Base-by-base conservation (phyloP, 1,284 basidiomycete species). In the Ceratobasidium sp. region DNA sequence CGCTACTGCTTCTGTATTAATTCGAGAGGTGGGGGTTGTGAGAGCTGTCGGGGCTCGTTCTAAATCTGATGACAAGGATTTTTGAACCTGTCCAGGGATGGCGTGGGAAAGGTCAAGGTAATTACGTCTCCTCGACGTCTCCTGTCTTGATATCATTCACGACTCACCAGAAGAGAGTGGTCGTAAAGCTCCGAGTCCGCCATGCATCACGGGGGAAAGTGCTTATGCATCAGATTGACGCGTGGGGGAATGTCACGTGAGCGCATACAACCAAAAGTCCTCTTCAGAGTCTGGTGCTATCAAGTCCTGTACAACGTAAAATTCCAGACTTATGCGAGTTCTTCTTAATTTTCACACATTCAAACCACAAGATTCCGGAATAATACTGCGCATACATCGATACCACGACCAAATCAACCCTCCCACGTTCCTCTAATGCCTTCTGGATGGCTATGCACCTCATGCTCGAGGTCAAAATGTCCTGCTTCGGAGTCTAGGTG, bases 181-280 rank as follows among this genome's bases (percentile, higher is more conserved):
- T 54, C 8, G 52, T 54, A 20, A 54, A 54, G 52, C 52, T 54
- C n/a, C 18, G 8, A 3, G 1, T 7, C 2, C 46, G 2, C 18
- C 4, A 12, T 8, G 38, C 8, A 3, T 3, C 38, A 38, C 8
- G 38, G 16, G 46, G 10, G 46, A 12, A 12, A 20, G 46, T 20
- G 46, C 10, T 48, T 48, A 48, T 12, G 46, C 4, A 48, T 48
- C 46, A 20, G 46, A 48, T 48, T 12, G 16, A 20, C 16, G 14
- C 46, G 46, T 48, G n/a, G 46, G 46, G 46, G 16, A 48, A 48
- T 20, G 46, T 64, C 60, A 64, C 60, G 60, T 64, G 60, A 7
- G 18, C 60, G 60, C 60, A 64, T 64, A 64, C 27, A 64, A 2
- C 10, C 38, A 41, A 5, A 5, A 41, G 33, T 16, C 23, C 38